phyloP scores from a whole-genome alignment of 2,329 filamentous ascomycete species.

The Penicillium aurantiogriseum region DNA sequence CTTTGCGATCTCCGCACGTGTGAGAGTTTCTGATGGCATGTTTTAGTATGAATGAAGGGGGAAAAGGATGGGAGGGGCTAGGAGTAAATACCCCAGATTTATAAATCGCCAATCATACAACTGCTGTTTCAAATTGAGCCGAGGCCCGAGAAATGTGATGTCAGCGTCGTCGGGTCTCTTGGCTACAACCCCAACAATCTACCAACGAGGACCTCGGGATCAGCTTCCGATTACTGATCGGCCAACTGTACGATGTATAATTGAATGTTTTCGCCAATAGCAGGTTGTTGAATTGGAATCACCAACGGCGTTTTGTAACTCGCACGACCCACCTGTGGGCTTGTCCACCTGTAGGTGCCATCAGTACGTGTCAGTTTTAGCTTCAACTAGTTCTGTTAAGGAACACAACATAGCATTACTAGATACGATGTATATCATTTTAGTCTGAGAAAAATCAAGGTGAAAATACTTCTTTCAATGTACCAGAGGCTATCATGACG shows the following conservation, averaged over 20 bases:
- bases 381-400: neutral
- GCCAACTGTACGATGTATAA: neutral
- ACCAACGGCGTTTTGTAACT: neutral
- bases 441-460: no score
- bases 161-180: neutral
- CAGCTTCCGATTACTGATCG: neutral
- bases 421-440: no score
- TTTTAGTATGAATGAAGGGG: neutral
- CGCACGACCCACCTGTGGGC: neutral
- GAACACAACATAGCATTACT: neutral
- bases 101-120: slow-evolving; percentile 13
- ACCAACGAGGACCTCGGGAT: neutral
- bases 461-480: neutral
- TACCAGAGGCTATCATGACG: neutral
- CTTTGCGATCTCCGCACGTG: slow-evolving; percentile 64
- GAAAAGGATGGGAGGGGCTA: neutral
- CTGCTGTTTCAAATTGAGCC: slow-evolving; percentile 16
- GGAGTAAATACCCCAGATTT: slow-evolving; percentile 16
- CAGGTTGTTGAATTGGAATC: neutral
- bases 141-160: slow-evolving; percentile 17
- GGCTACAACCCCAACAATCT: neutral
- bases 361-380: neutral
- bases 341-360: neutral
- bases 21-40: slow-evolving; percentile 34
- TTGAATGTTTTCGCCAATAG: neutral